Evolutionary conservation across 139 green algal genomes (phyloP).

Genomic region (Limnomonas spitsbergensis): DNA sequence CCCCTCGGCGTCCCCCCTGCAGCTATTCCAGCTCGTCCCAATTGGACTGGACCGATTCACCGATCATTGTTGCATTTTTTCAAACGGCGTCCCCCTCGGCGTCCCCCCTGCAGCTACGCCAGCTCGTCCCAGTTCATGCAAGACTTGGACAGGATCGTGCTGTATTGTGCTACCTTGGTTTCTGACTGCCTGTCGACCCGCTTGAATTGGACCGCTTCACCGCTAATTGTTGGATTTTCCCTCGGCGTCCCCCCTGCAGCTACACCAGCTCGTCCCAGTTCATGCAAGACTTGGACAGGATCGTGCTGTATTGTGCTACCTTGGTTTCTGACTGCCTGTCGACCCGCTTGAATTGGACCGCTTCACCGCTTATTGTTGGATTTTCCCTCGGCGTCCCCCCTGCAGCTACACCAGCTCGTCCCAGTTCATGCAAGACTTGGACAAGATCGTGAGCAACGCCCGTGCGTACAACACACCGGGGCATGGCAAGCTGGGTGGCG

Average conservation of each 20-base stretch:
- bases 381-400: neutral
- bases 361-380: neutral
- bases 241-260: neutral
- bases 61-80: no score
- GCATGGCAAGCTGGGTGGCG: neutral
- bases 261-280: no score
- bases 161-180: no score
- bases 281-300: neutral
- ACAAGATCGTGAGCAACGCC: neutral
- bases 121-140: no score
- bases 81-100: no score
- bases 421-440: neutral
- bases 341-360: neutral
- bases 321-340: neutral
- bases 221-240: no score
- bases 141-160: no score
- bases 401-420: neutral
- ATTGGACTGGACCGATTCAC: no score
- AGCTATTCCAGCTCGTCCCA: no score
- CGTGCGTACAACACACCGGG: neutral
- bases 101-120: neutral
- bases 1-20: neutral
- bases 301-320: neutral
- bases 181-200: no score
- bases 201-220: no score